A percentile compares a stretch with the other conserved stretches of the same genome.
These are phyloP conservation scores for Talaromyces adpressus DNA, from an alignment of 495 filamentous ascomycete species.

Conservation along the genomic window DNA sequence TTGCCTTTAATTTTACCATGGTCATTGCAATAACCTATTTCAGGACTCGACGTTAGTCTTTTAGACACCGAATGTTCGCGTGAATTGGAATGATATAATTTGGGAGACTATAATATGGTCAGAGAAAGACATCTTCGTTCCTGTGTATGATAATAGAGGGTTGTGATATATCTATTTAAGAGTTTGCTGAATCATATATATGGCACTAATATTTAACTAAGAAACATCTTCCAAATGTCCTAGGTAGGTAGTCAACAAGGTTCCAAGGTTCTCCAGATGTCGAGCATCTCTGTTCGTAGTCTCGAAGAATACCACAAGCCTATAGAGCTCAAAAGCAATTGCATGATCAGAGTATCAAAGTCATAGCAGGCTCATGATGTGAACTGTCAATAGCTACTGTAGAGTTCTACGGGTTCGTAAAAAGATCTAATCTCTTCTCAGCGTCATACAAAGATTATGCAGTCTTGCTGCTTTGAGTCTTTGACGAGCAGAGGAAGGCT, in stretches of 20 bases:
- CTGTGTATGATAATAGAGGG: background rate
- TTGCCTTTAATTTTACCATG: conserved; percentile 21
- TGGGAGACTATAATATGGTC: background rate
- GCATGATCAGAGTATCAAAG: background rate
- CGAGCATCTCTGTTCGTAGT: background rate
- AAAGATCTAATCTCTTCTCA: background rate
- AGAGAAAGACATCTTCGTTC: background rate
- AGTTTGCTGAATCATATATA: too few relatives aligned
- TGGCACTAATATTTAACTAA: too few relatives aligned
- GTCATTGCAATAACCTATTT: conserved; percentile 19
- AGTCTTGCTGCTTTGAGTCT: background rate
- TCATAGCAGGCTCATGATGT: background rate
- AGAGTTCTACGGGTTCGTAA: background rate
- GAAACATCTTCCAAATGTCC: too few relatives aligned
- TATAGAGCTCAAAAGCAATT: background rate
- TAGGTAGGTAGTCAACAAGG: too few relatives aligned
- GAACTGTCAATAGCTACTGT: background rate
- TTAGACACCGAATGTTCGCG: too few relatives aligned
- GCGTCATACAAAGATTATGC: too few relatives aligned
- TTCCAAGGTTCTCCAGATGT: background rate
- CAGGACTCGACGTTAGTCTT: background rate
- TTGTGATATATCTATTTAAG: too few relatives aligned
- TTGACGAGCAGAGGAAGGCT: background rate
- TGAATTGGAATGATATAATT: too few relatives aligned
- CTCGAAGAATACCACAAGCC: background rate